phyloP scores from a whole-genome alignment of 2,329 filamentous ascomycete species.

The Pseudocercospora macadamiae region DNA sequence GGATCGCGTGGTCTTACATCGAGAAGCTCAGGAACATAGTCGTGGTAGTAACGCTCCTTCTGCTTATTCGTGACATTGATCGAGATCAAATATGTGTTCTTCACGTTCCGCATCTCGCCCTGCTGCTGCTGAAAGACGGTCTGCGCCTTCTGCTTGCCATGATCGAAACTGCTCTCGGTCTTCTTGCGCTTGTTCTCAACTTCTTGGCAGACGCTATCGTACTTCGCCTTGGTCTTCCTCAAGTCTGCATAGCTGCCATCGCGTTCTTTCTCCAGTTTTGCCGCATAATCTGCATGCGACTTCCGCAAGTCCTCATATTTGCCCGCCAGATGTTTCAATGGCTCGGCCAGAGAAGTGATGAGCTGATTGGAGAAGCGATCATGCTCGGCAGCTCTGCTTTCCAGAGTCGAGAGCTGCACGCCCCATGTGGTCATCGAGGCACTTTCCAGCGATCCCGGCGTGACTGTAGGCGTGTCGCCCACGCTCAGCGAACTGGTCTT shows the following conservation, averaged over 20 bases:
- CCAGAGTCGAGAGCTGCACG: conserved; percentile 87
- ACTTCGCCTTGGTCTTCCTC: conserved; percentile 89
- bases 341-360: conserved; percentile 79
- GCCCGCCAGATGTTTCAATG: conserved; percentile 71
- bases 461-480: conserved; percentile 89
- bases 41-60: conserved; percentile 96
- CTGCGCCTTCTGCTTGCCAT: conserved; percentile 83
- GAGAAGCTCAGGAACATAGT: conserved; percentile 91
- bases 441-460: conserved; percentile 92
- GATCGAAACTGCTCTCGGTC: conserved; percentile 87
- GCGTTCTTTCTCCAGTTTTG: conserved; percentile 85
- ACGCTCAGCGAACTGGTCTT: conserved; percentile 88
- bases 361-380: conserved; percentile 81
- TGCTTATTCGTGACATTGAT: conserved; percentile 98
- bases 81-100: conserved; percentile 95
- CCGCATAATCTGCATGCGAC: conserved; percentile 83
- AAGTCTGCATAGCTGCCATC: conserved; percentile 82
- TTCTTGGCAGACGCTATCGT: conserved; percentile 90
- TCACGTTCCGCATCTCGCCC: conserved; percentile 93
- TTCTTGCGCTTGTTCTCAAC: conserved; percentile 95
- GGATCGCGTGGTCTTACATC: conserved; percentile 61
- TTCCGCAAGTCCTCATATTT: conserved; percentile 93
- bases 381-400: conserved; percentile 84
- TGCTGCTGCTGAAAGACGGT: conserved; percentile 90
- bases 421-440: conserved; percentile 97